Conservation (phyloP, 2,329 filamentous ascomycete genomes). For the Elsinoe fawcettii region DNA sequence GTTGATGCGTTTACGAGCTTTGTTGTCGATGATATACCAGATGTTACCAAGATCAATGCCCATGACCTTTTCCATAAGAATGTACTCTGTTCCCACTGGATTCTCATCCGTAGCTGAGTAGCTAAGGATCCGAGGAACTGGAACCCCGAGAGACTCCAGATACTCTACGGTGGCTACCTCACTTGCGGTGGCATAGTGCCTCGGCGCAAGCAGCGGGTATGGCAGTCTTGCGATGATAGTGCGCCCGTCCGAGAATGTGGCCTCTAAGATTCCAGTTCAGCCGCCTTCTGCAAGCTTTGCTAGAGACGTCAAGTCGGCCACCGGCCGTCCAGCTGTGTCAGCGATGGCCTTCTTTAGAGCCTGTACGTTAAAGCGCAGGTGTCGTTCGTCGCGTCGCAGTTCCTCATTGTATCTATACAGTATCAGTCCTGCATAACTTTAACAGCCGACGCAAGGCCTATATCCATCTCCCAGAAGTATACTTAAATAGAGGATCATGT, state of each 20-base stretch:
- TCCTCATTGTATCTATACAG: constrained; percentile 5
- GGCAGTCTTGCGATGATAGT: constrained; percentile 23
- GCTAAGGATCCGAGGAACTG: constrained; percentile 21
- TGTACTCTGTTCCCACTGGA: constrained; percentile 23
- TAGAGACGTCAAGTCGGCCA: constrained; percentile 24
- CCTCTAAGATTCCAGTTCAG: constrained; percentile 5
- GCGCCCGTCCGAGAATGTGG: neutral
- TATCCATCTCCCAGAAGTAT: constrained; percentile 14
- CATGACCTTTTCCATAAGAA: constrained; percentile 22
- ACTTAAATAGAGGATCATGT: neutral
- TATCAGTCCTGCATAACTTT: no score
- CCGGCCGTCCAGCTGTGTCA: constrained; percentile 21
- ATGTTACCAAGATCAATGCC: constrained; percentile 19
- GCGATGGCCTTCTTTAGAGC: constrained; percentile 30
- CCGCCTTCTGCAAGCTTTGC: constrained; percentile 19
- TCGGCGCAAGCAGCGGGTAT: constrained; percentile 18
- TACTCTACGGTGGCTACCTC: constrained; percentile 24
- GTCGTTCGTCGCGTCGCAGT: constrained; percentile 22
- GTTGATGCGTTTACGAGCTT: constrained; percentile 24
- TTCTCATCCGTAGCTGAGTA: constrained; percentile 23
- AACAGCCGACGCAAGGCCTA: neutral
- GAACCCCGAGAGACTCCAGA: constrained; percentile 20
- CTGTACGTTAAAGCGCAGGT: constrained; percentile 30
- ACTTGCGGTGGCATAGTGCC: constrained; percentile 20
- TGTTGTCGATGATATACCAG: constrained; percentile 20